These are phyloP conservation scores for Monosporozyma aquatica DNA, from an alignment of 805 yeast species.

Conservation along the genomic window DNA sequence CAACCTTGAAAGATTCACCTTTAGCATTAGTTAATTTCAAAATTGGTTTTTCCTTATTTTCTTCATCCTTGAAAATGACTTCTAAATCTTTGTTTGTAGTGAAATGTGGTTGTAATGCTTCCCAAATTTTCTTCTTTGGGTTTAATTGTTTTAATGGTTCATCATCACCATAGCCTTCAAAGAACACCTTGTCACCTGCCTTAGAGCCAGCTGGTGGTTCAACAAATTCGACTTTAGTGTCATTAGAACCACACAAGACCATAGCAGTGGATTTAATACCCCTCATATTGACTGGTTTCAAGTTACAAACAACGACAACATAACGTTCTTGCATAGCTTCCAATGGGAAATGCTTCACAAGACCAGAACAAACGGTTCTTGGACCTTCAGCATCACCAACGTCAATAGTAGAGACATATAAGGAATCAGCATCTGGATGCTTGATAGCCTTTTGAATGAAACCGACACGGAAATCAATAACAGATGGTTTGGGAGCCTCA, in stretches of 20 bases:
- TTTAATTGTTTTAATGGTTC: conserved; percentile 86
- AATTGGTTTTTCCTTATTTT: conserved; percentile 57
- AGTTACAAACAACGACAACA: conserved; percentile 86
- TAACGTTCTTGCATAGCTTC: conserved; percentile 94
- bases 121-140: conserved; percentile 98
- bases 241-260: conserved; percentile 91
- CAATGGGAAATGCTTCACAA: conserved; percentile 78
- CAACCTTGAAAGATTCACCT: conserved; percentile 70
- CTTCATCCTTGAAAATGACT: conserved; percentile 65
- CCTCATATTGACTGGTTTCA: conserved; percentile 97
- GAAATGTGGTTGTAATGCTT: conserved; percentile 85
- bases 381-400: conserved; percentile 97
- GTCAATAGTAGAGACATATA: conserved; percentile 93
- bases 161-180: conserved; percentile 75
- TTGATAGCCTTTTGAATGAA: conserved; percentile 91
- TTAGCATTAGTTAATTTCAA: conserved; percentile 65
- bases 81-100: conserved; percentile 67
- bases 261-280: conserved; percentile 92
- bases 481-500: conserved; percentile 68
- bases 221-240: conserved; percentile 73
- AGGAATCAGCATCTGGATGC: conserved; percentile 96
- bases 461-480: conserved; percentile 91
- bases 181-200: conserved; percentile 94
- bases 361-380: conserved; percentile 95
- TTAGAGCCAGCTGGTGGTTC: conserved; percentile 88